A percentile compares a stretch with the other conserved stretches of the same genome.
Conservation (phyloP, 1,139 yeast species). For the Geotrichum siamense region DNA sequence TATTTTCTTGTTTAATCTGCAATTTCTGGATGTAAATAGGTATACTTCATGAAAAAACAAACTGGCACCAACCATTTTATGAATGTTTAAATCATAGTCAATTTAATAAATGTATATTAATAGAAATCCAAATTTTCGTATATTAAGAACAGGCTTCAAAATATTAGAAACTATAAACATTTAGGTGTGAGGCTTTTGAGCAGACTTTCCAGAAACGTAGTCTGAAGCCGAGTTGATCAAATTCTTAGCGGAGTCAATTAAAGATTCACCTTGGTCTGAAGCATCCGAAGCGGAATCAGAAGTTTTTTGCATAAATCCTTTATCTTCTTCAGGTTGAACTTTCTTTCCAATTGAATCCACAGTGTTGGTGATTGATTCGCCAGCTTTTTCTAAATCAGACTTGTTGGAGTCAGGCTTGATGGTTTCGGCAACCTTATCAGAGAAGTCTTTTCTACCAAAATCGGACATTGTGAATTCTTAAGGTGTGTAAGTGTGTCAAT, state of each 20-base stretch:
- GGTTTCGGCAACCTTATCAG: conserved; percentile 60
- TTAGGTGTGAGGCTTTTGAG: conserved; percentile 14
- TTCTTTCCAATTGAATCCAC: conserved; percentile 58
- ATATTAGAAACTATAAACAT: too few species aligned
- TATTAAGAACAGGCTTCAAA: too few species aligned
- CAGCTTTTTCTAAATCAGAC: conserved; percentile 54
- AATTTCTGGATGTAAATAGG: too few species aligned
- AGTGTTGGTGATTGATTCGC: conserved; percentile 61
- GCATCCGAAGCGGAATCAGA: conserved; percentile 42
- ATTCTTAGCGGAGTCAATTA: conserved; percentile 18
- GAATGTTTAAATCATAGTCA: too few species aligned
- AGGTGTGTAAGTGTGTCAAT: not conserved
- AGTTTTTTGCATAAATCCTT: conserved; percentile 60
- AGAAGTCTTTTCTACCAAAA: conserved; percentile 65
- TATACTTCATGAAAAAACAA: too few species aligned
- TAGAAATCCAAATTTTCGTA: too few species aligned
- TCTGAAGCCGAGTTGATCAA: conserved; percentile 17
- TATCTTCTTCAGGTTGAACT: conserved; percentile 54
- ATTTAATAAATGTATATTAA: too few species aligned
- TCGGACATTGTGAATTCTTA: conserved; percentile 12
- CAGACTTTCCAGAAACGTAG: conserved; percentile 17
- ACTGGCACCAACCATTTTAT: too few species aligned
- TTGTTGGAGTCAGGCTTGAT: conserved; percentile 71
- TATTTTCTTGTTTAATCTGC: too few species aligned
- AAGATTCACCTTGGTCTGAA: conserved; percentile 11